Percentiles rank a stretch among this genome's conserved stretches.
Conservation (phyloP, 2,329 filamentous ascomycete species). For the Blastomyces emzantsi region DNA sequence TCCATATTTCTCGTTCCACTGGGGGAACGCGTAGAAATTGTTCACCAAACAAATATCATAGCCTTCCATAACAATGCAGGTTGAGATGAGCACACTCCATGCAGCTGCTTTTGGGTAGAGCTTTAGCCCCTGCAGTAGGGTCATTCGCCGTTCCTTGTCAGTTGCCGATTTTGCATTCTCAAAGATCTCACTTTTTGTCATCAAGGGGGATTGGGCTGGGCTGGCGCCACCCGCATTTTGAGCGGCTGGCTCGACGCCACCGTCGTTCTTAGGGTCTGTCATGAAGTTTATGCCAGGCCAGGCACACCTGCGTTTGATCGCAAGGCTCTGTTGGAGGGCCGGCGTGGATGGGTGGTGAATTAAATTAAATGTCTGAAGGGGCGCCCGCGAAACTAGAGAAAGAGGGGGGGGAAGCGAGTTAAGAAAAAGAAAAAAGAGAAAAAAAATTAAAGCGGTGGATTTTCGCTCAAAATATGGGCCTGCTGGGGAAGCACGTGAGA, state of each 20-base stretch:
- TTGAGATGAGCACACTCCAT: conserved; percentile 82
- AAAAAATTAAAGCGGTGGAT: neutral
- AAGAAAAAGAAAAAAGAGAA: neutral
- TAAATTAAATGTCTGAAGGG: neutral
- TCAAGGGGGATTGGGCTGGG: neutral
- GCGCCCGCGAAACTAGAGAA: neutral
- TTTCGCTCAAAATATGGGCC: neutral
- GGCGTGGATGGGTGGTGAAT: neutral
- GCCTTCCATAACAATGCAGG: conserved; percentile 84
- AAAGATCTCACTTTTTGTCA: conserved; percentile 23
- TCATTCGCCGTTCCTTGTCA: conserved; percentile 54
- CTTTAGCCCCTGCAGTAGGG: conserved; percentile 63
- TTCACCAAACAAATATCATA: conserved; percentile 75
- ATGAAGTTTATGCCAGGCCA: neutral
- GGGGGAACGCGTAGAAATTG: conserved; percentile 57
- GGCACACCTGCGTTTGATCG: neutral
- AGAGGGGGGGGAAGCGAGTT: neutral
- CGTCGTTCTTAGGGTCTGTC: neutral
- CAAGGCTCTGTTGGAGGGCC: neutral
- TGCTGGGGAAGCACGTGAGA: neutral
- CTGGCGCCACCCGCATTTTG: neutral
- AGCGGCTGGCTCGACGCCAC: neutral
- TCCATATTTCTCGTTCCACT: conserved; percentile 37
- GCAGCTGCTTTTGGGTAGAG: conserved; percentile 79
- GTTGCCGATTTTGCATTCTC: conserved; percentile 36